Evolutionary conservation across 257 asterid genomes (phyloP), one percentile per base, ranked within the genome.

Genomic region (Scutellaria minor): DNA sequence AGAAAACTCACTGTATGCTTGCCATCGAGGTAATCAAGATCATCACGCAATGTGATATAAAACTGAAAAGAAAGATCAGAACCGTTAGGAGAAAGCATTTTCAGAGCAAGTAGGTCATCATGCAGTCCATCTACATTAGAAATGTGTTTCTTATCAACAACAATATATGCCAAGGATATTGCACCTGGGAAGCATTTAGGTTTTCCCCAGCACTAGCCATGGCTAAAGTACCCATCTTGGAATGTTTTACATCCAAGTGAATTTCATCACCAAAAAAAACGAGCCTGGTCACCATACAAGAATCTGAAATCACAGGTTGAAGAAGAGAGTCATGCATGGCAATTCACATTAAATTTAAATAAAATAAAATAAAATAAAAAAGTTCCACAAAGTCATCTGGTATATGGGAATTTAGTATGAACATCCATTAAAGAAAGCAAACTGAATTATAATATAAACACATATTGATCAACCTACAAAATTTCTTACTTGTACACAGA

Each of bases 131-230:
- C 77, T 68, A 41, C 22, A 41, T 72, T 75, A 58, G 22, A 62
- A 81, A 74, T 27, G 2, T 0, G 14, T 9, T 10, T 65, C 39
- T 66, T 66, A 48, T 62, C 64, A 52, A 46, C 50, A 56, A 61
- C 31, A 75, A 64, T 7, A 61, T 52, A 22, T 55, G 68, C 60
- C 42, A 76, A 50, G 62, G 64, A 69, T 39, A 71, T 46, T 66
- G 56, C 69, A 94, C 99, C 99, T 95, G 99, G 73, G 99, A 95
- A 70, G 99, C 99, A 81, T 95, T 92, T 56, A 90, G 83, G 84
- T 95, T 81, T 80, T 95, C 96, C 63, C 98, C 98, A 76, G 89
- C 97, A 78, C 96, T 90, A 68, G 97, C 99, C 99, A 95, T 95
- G 70, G 99, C 89, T 54, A 95, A 73, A 4, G 97, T 86, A 74